Base-by-base conservation (phyloP, 2,329 filamentous ascomycete species). In the Sarocladium oryzae region DNA sequence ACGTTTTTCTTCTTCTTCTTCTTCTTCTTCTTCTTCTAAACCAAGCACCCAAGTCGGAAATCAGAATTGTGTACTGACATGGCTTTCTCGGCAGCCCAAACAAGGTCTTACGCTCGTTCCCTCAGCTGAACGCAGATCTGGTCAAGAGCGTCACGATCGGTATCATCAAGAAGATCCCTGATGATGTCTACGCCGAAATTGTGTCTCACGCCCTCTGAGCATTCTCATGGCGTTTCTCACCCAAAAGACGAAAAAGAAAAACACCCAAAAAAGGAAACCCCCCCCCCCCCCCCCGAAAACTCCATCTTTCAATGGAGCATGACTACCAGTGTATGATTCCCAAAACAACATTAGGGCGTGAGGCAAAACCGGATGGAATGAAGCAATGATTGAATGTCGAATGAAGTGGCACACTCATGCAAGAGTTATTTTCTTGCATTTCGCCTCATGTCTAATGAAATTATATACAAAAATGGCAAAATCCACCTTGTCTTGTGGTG, bases 101-200 rank as follows among this genome's bases (percentile, higher is more conserved):
- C 62, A 93, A 93, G 63, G 81, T 96, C 15, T 75, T 96, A n/a
- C 80, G 91, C 52, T 91, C 87, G 2, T 89, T 96, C 59, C 91
- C 91, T 6, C 81, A 86, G 4, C 75, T 96, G 23, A 84, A 95
- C 58, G 87, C 91, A 4, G 85, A 89, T 59, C 83, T 86, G 57
- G 87, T 96, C 61, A 93, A 95, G 65, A 83, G 83, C 41, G 80
- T 95, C 52, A 92, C 92, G 1, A 83, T 96, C 58, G 84, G 85
- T 50, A 86, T 96, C 60, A 86, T 95, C 53, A 85, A 86, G 59
- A 93, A 91, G 74, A 90, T 99, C 51, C 92, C 93, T 2, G 84
- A 90, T 55, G 87, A 95, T 57, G 77, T 97, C 45, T 99, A 96
- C 63, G 84, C 86, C 49, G 89, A 96, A 65, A 89, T 99, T 61